A percentile compares a stretch with the other conserved stretches of the same genome.
Conservation (phyloP, 2,329 filamentous ascomycete genomes). For the Pseudocercospora ulei region DNA sequence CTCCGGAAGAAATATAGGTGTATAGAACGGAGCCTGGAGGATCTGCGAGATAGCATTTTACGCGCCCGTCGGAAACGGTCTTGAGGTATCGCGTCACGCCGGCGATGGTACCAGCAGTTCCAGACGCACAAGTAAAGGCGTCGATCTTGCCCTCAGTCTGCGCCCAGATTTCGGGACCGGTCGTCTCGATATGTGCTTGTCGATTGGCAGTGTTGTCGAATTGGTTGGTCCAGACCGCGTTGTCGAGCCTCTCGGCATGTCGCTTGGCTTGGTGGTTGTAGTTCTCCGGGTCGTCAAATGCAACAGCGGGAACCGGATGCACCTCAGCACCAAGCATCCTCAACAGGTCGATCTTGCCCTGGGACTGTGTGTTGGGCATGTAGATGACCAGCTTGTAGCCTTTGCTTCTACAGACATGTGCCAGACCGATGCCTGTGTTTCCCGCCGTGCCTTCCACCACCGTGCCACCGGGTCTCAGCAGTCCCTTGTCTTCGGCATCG, state of each 20-base stretch:
- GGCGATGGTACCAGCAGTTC: conserved; percentile 83
- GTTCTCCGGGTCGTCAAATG: conserved; percentile 89
- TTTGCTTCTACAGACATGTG: conserved; percentile 84
- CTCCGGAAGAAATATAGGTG: conserved; percentile 78
- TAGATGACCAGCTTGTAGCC: conserved; percentile 97
- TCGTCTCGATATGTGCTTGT: conserved; percentile 90
- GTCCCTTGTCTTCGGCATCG: conserved; percentile 80
- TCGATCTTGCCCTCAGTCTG: conserved; percentile 80
- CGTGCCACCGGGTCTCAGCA: conserved; percentile 75
- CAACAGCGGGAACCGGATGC: conserved; percentile 87
- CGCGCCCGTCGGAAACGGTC: conserved; percentile 62
- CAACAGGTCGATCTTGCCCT: conserved; percentile 92
- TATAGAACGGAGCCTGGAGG: conserved; percentile 89
- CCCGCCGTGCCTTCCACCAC: conserved; percentile 95
- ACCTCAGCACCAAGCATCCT: conserved; percentile 88
- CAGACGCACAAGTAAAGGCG: conserved; percentile 90
- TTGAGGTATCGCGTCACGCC: conserved; percentile 84
- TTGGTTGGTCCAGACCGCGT: conserved; percentile 97
- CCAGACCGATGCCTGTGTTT: conserved; percentile 95
- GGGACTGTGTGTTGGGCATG: conserved; percentile 98
- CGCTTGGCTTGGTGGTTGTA: conserved; percentile 94
- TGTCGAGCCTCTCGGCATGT: conserved; percentile 76
- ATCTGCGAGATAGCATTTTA: conserved; percentile 85
- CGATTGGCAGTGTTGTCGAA: conserved; percentile 96
- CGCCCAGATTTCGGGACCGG: conserved; percentile 91